phyloP scores from a whole-genome alignment of 768 basidiomycete species.

The Suillus brevipes region DNA sequence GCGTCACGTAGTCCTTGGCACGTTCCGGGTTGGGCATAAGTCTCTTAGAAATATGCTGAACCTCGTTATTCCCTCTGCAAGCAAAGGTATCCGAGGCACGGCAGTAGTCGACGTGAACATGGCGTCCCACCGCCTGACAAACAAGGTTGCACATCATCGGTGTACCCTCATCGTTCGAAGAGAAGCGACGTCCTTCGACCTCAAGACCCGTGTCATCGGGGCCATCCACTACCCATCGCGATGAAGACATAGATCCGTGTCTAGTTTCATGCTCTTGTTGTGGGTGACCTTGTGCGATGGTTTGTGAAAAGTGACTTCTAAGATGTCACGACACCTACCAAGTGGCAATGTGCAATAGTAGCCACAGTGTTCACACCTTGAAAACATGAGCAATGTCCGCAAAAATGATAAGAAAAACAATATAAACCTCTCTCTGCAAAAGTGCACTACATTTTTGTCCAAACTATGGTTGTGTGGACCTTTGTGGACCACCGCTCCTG shows the following conservation, averaged over 20 bases:
- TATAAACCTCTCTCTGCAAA: slow-evolving; percentile 49
- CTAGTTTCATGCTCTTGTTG: slow-evolving; percentile 63
- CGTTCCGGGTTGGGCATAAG: slow-evolving; percentile 47
- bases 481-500: slow-evolving; percentile 42
- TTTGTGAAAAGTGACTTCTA: background rate
- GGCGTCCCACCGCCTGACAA: slow-evolving; percentile 55
- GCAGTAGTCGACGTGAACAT: slow-evolving; percentile 58
- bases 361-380: slow-evolving; percentile 53
- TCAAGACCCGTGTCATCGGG: slow-evolving; percentile 50
- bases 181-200: slow-evolving; percentile 55
- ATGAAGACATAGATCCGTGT: slow-evolving; percentile 63
- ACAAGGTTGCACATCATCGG: slow-evolving; percentile 64
- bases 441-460: slow-evolving; percentile 50
- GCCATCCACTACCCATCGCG: slow-evolving; percentile 56
- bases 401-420: background rate
- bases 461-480: slow-evolving; percentile 51
- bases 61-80: slow-evolving; percentile 43
- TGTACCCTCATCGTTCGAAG: slow-evolving; percentile 54
- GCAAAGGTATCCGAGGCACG: slow-evolving; percentile 37
- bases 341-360: slow-evolving; percentile 60
- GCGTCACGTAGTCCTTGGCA: slow-evolving; percentile 55
- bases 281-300: slow-evolving; percentile 44
- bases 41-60: slow-evolving; percentile 45
- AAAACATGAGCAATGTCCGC: background rate
- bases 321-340: slow-evolving; percentile 35